Percentiles rank a stretch among this genome's conserved stretches.
Evolutionary conservation across 257 asterid species (phyloP).

Genomic region (Marsdenia floribunda): DNA sequence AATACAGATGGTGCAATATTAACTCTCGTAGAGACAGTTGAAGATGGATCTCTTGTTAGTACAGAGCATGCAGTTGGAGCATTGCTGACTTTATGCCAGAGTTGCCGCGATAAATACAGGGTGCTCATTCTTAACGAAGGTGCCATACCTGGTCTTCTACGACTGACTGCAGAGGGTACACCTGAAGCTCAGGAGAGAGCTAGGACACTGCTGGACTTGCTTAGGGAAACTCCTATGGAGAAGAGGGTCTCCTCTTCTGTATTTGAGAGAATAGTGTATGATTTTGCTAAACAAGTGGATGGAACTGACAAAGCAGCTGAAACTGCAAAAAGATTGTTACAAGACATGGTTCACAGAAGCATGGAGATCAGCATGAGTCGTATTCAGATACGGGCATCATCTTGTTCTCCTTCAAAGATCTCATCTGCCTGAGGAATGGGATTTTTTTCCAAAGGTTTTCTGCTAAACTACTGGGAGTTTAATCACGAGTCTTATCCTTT

Average conservation of each 20-base stretch:
- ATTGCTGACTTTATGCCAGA: constrained; percentile 58
- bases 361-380: constrained; percentile 47
- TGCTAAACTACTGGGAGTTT: not conserved
- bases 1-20: constrained; percentile 58
- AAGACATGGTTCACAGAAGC: constrained; percentile 68
- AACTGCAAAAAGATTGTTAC: constrained; percentile 71
- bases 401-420: constrained; percentile 30
- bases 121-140: constrained; percentile 84
- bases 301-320: constrained; percentile 68
- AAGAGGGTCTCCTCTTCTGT: constrained; percentile 53
- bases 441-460: not conserved
- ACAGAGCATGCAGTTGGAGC: constrained; percentile 72
- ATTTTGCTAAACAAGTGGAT: constrained; percentile 63
- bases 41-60: constrained; percentile 79
- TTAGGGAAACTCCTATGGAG: constrained; percentile 49
- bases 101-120: constrained; percentile 63
- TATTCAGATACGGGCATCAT: constrained; percentile 30
- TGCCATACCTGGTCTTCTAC: constrained; percentile 80
- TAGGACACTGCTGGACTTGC: constrained; percentile 66
- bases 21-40: constrained; percentile 72
- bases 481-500: not conserved
- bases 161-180: constrained; percentile 81
- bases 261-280: constrained; percentile 63
- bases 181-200: constrained; percentile 69
- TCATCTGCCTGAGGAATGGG: constrained; percentile 12